Conservation (phyloP, 768 basidiomycete species). For the Boletus sensibilis region DNA sequence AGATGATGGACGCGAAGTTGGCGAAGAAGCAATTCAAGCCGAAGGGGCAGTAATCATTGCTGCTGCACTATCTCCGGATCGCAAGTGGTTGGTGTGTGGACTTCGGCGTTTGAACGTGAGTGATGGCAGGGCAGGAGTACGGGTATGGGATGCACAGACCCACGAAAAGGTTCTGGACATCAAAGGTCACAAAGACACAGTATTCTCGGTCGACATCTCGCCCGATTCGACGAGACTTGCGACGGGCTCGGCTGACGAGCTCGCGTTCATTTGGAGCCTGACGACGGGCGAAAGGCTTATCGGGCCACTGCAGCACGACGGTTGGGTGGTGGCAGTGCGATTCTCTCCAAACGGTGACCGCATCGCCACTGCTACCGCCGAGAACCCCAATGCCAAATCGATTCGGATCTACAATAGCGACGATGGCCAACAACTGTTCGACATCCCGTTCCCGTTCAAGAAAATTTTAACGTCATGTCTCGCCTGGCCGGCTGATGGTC, state of each 20-base stretch:
- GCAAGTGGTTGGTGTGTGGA: constrained; percentile 1
- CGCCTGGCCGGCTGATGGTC: too few relatives aligned
- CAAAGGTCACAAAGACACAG: neutral
- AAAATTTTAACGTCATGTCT: neutral
- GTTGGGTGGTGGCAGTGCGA: neutral
- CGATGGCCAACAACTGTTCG: neutral
- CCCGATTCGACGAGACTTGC: neutral
- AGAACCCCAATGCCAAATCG: neutral
- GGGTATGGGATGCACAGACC: neutral
- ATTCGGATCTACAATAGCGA: constrained; percentile 5
- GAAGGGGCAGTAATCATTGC: neutral
- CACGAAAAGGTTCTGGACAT: neutral
- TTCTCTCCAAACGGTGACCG: constrained; percentile 7
- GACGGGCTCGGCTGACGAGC: neutral
- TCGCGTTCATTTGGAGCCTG: neutral
- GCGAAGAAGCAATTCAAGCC: neutral
- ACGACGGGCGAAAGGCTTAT: neutral
- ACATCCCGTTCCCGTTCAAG: neutral
- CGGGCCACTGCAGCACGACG: neutral
- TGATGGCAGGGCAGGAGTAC: too few relatives aligned
- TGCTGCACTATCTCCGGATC: neutral
- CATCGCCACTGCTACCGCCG: neutral
- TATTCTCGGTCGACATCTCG: neutral
- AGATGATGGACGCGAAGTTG: neutral
- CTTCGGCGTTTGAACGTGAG: neutral